Evolutionary conservation across 2,329 filamentous ascomycete species (phyloP).

Genomic region (Chaetomium strumarium): DNA sequence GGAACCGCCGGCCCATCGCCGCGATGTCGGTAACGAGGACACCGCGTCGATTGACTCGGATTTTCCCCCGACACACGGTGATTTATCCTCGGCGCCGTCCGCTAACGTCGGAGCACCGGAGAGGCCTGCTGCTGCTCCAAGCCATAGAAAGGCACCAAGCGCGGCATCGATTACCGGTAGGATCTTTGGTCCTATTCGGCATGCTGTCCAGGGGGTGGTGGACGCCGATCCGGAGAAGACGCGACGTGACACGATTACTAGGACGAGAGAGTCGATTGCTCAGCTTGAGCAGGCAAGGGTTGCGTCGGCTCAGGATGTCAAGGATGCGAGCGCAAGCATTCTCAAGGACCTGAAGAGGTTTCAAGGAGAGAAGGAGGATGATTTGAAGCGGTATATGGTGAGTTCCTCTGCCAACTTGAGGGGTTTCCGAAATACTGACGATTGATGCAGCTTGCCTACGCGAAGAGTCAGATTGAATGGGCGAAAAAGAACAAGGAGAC

Average conservation of each 20-base stretch:
- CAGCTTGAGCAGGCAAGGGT: constrained; percentile 87
- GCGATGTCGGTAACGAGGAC: constrained; percentile 62
- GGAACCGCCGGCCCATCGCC: constrained; percentile 44
- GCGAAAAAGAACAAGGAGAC: constrained; percentile 84
- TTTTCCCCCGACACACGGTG: constrained; percentile 83
- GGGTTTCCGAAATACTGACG: background rate
- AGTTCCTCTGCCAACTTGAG: constrained; percentile 31
- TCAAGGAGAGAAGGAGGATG: constrained; percentile 91
- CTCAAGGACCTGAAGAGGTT: constrained; percentile 87
- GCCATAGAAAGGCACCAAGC: constrained; percentile 75
- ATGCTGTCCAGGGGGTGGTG: constrained; percentile 92
- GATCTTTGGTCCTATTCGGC: constrained; percentile 90
- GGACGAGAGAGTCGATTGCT: constrained; percentile 80
- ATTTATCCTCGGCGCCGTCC: constrained; percentile 61
- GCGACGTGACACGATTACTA: constrained; percentile 86
- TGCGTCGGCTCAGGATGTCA: constrained; percentile 85
- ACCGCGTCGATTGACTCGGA: constrained; percentile 92
- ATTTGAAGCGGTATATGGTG: constrained; percentile 93
- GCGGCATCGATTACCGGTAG: constrained; percentile 89
- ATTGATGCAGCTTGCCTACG: constrained; percentile 69
- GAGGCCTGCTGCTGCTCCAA: constrained; percentile 42
- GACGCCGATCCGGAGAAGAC: constrained; percentile 94
- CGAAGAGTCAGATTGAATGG: constrained; percentile 90
- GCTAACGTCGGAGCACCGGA: constrained; percentile 66
- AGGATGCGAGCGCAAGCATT: constrained; percentile 83